Base-by-base conservation (phyloP, 2,329 filamentous ascomycete genomes). In the Microascus cirrosus region DNA sequence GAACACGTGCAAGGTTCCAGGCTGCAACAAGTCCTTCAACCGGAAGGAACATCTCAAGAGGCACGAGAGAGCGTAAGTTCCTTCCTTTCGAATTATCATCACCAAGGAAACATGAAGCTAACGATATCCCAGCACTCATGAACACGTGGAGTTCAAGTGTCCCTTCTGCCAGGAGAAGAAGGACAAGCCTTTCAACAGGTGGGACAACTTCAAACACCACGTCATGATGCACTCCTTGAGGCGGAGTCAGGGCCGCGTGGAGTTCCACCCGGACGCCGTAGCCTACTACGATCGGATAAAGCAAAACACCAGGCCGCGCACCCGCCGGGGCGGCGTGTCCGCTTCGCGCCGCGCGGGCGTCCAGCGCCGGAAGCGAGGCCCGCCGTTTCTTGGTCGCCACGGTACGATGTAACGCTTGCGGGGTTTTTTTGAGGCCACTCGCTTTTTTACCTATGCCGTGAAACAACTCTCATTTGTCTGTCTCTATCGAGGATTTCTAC, bases 1-100 rank as follows among this genome's bases (percentile, higher is more conserved):
- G 68, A 77, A 67, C 69, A 71, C 74, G 60, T 81, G 78, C 61
- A 68, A 73, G 18, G 73, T 75, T 35, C 71, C 71, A 7, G 71
- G 71, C 32, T 82, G 79, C 65, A 65, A 72, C 62, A 76, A 75
- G 62, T 73, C 73, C 0, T 81, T 78, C 60, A 75, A 77, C 62
- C 72, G 79, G 58, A 76, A 75, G 25, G 80, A 83, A 65, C 80
- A 83, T 61, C 67, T 82, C 20, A 82, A 81, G 69, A 73, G 80
- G 32, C 80, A 83, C 64, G 71, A 76, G 56, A 72, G 73, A 57
- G 77, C 76, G 78, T 81, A 64, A 71, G 77, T 73, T n/a, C 36
- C 22, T 2, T 10, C 53, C 20, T 24, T 12, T 24, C 20, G 4
- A 11, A 8, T 8, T 4, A 22, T 20, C 20, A 7, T 2, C 2